Evolutionary conservation across 208 protist genomes (phyloP), one percentile per base, ranked within the genome.

Genomic region (Leishmania gerbilli): DNA sequence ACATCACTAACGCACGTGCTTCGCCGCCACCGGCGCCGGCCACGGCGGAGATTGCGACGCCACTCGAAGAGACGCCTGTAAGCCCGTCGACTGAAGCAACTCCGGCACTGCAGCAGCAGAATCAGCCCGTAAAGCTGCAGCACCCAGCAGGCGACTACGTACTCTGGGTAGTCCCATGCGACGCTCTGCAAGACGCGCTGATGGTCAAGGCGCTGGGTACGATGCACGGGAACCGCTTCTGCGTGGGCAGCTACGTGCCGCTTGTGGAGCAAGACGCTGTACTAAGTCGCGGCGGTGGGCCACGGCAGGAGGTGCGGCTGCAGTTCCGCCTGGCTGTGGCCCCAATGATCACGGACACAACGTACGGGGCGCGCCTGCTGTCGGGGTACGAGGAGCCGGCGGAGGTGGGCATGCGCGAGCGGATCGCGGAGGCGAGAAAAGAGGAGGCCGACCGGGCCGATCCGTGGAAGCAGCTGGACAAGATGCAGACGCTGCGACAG

Each of bases 261-360:
- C 56, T 81, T 27, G 62, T 82, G 37, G 76, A 79, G 19, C 69
- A 81, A 21, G 80, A 82, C 72, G 81, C 72, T n/a, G 72, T 85
- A 4, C 79, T 87, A 27, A 80, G 77, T 68, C 82, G 72, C 76
- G 77, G 75, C 82, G 76, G 60, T 65, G 53, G 34, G 37, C 40
- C 76, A 27, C 92, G 82, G 17, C 89, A 91, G 83, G 86, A 87
- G 9, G 85, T 93, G 24, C 91, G 93, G 13, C 83, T 97, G 71
- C 93, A 80, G 24, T 97, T 92, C 84, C 75, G 80, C 17, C 72
- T 94, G 45, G 86, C 86, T 34, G 87, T 90, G 13, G 88, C 82
- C 76, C 90, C 89, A 24, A 56, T 83, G 37, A 81, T 92, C 74
- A 77, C 60, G 17, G 72, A 79, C 45, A 76, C 76, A 24, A 82